Percentiles rank a stretch among this genome's conserved stretches.
Evolutionary conservation across 768 basidiomycete genomes (phyloP).

Genomic region (Leccinum truebloodii): DNA sequence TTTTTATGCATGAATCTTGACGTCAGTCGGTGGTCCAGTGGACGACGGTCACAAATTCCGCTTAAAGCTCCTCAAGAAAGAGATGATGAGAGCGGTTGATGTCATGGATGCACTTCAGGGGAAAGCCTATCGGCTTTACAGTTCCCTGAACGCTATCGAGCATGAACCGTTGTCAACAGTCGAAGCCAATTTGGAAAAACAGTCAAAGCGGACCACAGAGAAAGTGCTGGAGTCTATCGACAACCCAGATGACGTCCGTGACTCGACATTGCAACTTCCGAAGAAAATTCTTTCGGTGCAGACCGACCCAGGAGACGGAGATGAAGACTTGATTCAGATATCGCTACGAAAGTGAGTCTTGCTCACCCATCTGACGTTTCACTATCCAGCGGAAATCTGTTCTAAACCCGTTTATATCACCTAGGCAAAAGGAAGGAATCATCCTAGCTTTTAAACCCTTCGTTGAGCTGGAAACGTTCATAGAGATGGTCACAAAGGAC

Average conservation of each 20-base stretch:
- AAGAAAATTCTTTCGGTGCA: not conserved
- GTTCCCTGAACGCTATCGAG: slow-evolving; percentile 7
- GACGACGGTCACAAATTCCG: slow-evolving; percentile 34
- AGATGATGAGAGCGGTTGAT: slow-evolving; percentile 30
- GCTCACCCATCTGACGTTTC: not conserved
- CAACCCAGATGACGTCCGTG: not conserved
- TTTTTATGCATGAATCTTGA: not conserved
- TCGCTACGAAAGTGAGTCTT: slow-evolving; percentile 13
- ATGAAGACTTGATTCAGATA: slow-evolving; percentile 21
- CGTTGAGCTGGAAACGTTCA: slow-evolving; percentile 7
- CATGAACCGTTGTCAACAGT: not conserved
- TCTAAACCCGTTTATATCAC: not conserved
- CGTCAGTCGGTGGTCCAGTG: slow-evolving; percentile 15
- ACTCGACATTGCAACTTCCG: not conserved
- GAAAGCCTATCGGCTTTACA: slow-evolving; percentile 20
- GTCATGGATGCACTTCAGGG: slow-evolving; percentile 20
- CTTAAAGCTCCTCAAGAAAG: slow-evolving; percentile 28
- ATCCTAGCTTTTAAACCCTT: not conserved
- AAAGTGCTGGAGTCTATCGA: not conserved
- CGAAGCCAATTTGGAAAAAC: not conserved
- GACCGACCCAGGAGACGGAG: slow-evolving; percentile 1
- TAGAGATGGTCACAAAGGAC: not conserved
- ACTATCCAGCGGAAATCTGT: not conserved
- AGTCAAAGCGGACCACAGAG: slow-evolving; percentile 1
- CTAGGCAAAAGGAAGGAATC: slow-evolving; percentile 11